Base-by-base conservation (phyloP, 2,329 filamentous ascomycete species). In the Lasiodiplodia sp. region DNA sequence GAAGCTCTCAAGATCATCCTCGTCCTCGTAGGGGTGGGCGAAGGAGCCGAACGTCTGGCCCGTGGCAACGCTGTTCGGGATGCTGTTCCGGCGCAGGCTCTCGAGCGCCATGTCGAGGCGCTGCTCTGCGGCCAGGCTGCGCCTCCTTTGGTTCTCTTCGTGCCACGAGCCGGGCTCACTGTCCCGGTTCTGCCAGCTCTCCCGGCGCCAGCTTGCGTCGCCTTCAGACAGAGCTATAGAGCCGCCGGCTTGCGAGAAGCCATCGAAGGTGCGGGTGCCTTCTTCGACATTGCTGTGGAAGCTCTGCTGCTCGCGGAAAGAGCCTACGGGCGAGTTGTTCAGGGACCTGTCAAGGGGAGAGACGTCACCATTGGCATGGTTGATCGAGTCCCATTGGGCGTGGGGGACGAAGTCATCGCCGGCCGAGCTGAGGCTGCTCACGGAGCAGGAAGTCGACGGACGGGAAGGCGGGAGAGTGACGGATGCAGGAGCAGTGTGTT, bases 31-130 rank as follows among this genome's bases (percentile, higher is more conserved):
- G 10, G 60, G 60, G 18, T 64, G 60, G 14, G 60, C 60, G n/a
- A 64, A 64, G 21, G 60, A 64, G 47, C 60, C 60, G 16, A 64
- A 64, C 11, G 60, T 64, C 28, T 64, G 60, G 28, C 44, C 60
- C 6, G 60, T 64, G 44, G 44, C 44, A 5, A 64, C 28, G 31
- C 60, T 64, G 34, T 38, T 51, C 14, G 63, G 63, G 18, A 66
- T 66, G 49, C 51, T 66, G 37, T 56, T 47, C 10, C 38, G 31
- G 12, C 63, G 51, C 34, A 66, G 23, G 34, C 10, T 56, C 10
- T 55, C 63, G 21, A 66, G 21, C 7, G 63, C 37, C 63, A 55
- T 55, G 63, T 66, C 63, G 37, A 66, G 63, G 2, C 58, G 21
- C n/a, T 63, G 58, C n/a, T 63, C 58, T 12, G 58, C 57, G 16